Evolutionary conservation across 2,329 filamentous ascomycete species (phyloP).

Genomic region (Ascochyta clinopodiicola): DNA sequence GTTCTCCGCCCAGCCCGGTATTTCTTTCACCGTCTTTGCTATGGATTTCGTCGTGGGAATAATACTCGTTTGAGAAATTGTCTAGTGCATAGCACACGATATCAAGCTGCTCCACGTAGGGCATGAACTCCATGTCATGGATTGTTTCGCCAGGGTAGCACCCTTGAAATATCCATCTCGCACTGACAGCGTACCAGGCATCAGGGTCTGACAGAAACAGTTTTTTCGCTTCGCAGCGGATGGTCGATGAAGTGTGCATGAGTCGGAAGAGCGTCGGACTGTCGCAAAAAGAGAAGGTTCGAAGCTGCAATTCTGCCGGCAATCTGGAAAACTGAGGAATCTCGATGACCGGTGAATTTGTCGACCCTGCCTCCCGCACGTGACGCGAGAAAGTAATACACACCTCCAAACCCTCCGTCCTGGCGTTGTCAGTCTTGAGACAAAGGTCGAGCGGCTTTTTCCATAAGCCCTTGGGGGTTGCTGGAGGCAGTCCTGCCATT

Average conservation of each 20-base stretch:
- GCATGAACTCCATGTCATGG: conserved; percentile 1
- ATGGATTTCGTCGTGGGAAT: conserved; percentile 2
- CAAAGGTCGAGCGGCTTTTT: conserved; percentile 3
- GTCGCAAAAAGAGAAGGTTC: conserved; percentile 17
- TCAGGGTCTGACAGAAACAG: conserved; percentile 17
- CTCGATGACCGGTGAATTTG: background rate
- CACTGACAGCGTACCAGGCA: conserved; percentile 9
- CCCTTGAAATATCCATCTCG: conserved; percentile 13
- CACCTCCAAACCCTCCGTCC: background rate
- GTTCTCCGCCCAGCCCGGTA: conserved; percentile 5
- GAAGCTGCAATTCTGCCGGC: conserved; percentile 18
- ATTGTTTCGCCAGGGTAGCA: conserved; percentile 10
- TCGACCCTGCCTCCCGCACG: background rate
- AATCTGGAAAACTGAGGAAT: conserved; percentile 5
- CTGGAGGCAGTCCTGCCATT: background rate
- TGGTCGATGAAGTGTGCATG: conserved; percentile 17
- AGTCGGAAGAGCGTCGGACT: conserved; percentile 22
- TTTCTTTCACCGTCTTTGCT: conserved; percentile 7
- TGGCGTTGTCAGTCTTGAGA: background rate
- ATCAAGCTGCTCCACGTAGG: conserved; percentile 3
- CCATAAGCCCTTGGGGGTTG: conserved; percentile 2
- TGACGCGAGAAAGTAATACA: conserved; percentile 3
- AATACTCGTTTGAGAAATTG: conserved; percentile 17
- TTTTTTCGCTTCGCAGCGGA: conserved; percentile 15
- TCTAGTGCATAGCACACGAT: conserved; percentile 6